Base-by-base conservation (phyloP, 78 protist species). In the Isochrysis galbana region DNA sequence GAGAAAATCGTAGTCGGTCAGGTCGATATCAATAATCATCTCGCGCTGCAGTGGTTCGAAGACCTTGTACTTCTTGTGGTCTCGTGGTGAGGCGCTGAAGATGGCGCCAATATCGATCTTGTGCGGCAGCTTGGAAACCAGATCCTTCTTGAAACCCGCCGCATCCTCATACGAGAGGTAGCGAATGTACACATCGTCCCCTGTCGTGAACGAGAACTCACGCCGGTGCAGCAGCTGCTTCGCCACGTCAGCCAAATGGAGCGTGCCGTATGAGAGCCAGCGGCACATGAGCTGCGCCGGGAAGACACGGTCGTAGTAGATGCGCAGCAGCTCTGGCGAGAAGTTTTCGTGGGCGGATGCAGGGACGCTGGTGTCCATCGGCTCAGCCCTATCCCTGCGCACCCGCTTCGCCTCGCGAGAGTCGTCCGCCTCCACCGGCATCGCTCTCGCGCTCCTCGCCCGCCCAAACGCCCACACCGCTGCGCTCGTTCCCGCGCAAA, bases 1-100 rank as follows among this genome's bases (percentile, higher is more conserved):
- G 10, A 98, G 95, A 1, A 96, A 98, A 84, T 99, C 98, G 95
- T 99, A 99, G 61, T 98, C 99, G 77, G 97, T 95, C 95, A 98
- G 93, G 93, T 99, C 99, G 38, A 99, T 98, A 95, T 99, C 99
- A 78, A 92, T 74, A 47, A 92, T 88, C 54, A 92, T 41, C 67
- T 92, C 94, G 47, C 86, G 46, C 83, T 61, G 91, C 55, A 0
- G 2, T 38, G 72, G 83, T 45, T 88, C 32, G 91, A 61, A 61
- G 61, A 51, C 34, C 46, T 36, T 46, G 67, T 19, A 89, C 67
- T 89, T 61, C 45, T 89, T 70, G 42, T 61, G 82, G 91, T 44
- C 51, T 5, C 46, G 47, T 46, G 51, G 70, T 77, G 67, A 26
- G 19, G 67, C 48, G 61, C 42, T 47, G 82, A 87, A 92, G 78